Conservation (phyloP, 1,284 basidiomycete genomes). For the Volvariella surrecta region DNA sequence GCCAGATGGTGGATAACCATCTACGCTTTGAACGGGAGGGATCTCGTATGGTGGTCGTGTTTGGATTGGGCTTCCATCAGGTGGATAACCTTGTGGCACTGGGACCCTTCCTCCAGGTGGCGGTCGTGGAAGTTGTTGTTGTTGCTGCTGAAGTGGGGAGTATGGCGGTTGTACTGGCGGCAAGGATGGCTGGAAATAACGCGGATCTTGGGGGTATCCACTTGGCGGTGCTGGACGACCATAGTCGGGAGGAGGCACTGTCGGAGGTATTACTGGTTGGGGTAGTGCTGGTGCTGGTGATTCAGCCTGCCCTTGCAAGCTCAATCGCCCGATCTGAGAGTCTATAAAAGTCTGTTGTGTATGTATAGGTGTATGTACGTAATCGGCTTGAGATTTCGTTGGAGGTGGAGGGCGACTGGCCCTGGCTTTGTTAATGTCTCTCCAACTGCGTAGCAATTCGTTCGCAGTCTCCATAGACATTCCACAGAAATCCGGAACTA, state of each 20-base stretch:
- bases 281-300: not conserved
- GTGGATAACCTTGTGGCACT: conserved; percentile 28
- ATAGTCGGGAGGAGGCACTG: conserved; percentile 10
- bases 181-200: conserved; percentile 21
- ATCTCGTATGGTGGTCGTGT: conserved; percentile 25
- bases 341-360: conserved; percentile 23
- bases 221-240: conserved; percentile 16
- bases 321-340: conserved; percentile 16
- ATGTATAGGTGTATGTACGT: no score
- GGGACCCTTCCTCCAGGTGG: conserved; percentile 39
- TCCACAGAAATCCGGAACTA: conserved; percentile 98
- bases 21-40: conserved; percentile 16
- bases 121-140: conserved; percentile 27
- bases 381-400: conserved; percentile 21
- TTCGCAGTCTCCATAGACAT: conserved; percentile 99
- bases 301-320: conserved; percentile 10
- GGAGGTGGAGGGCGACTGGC: conserved; percentile 27
- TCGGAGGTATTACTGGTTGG: not conserved
- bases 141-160: conserved; percentile 18
- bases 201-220: conserved; percentile 27
- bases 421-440: conserved; percentile 56
- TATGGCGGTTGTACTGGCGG: conserved; percentile 14
- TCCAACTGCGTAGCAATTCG: conserved; percentile 84
- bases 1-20: conserved; percentile 19
- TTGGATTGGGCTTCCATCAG: conserved; percentile 10